Evolutionary conservation across 2,329 filamentous ascomycete genomes (phyloP).

Genomic region (Penicillium sp.): DNA sequence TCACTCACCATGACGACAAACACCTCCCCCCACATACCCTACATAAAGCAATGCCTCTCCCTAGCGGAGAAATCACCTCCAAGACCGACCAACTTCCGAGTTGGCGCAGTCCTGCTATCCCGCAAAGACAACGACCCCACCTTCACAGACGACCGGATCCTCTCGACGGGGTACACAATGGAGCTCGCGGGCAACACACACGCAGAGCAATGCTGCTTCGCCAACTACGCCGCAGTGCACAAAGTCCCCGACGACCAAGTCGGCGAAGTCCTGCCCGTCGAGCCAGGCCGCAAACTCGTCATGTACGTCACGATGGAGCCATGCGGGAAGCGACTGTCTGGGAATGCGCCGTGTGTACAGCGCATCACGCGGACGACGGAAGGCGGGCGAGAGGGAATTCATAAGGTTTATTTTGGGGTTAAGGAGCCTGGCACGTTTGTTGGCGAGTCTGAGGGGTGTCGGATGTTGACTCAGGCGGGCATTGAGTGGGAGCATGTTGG

Average conservation of each 20-base stretch:
- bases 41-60: constrained; percentile 65
- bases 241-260: constrained; percentile 30
- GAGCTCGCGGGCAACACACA: constrained; percentile 90
- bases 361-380: constrained; percentile 54
- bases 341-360: constrained; percentile 56
- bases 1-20: constrained; percentile 15
- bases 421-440: constrained; percentile 87
- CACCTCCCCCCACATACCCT: constrained; percentile 33
- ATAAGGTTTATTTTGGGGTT: constrained; percentile 76
- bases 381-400: constrained; percentile 52
- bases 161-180: constrained; percentile 80
- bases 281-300: constrained; percentile 42
- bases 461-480: constrained; percentile 60
- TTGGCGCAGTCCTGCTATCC: constrained; percentile 74
- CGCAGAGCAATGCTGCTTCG: constrained; percentile 83
- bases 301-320: constrained; percentile 84
- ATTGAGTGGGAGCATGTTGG: constrained; percentile 63
- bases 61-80: constrained; percentile 71
- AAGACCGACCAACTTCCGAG: constrained; percentile 83
- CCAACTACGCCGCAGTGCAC: constrained; percentile 49
- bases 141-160: constrained; percentile 43
- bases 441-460: constrained; percentile 65
- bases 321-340: constrained; percentile 40
- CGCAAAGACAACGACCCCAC: constrained; percentile 23
- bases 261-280: constrained; percentile 35